Base-by-base conservation (phyloP, 148 eudicot species). In the Cornus suecica region DNA sequence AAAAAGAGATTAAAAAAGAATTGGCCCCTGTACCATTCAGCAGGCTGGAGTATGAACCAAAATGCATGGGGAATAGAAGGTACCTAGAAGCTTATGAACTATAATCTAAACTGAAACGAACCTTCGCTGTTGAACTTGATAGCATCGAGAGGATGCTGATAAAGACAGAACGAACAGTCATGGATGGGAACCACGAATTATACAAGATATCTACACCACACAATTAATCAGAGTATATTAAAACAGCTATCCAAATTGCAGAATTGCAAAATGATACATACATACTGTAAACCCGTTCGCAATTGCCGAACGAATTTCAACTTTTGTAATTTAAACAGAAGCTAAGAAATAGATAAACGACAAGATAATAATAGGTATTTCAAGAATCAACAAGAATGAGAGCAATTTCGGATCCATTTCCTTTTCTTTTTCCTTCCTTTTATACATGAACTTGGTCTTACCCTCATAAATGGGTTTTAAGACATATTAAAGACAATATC, bases 141-240 rank as follows among this genome's bases (percentile, higher is more conserved):
- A 90, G 82, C 94, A 90, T 87, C 69, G 94, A 90, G 28, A 90
- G 87, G 81, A 90, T 88, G 90, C 94, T 90, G 68, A 90, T 85
- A 74, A 92, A 90, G 79, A 90, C 80, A 29, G 94, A 90, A 76
- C 92, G 85, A 67, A 88, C 90, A 69, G 94, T 90, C 94, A 88
- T 90, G 65, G 94, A 89, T 16, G 92, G 94, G 24, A 92, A 90
- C 94, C 94, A 90, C 31, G 91, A 90, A 58, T 90, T 91, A 65
- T 90, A 88, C 76, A 90, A 74, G 65, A 90, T 90, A 82, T 90
- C 94, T 90, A 80, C 85, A 86, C 24, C 58, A 54, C 67, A 60
- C 45, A 76, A 54, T 37, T 6, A 32, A 24, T 26, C 71, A 32
- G 18, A 22, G 32, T 6, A 24, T 8, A 31, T 37, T 23, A 23